Conservation (phyloP, 2,329 filamentous ascomycete species). For the Colletotrichum chlorophyti region DNA sequence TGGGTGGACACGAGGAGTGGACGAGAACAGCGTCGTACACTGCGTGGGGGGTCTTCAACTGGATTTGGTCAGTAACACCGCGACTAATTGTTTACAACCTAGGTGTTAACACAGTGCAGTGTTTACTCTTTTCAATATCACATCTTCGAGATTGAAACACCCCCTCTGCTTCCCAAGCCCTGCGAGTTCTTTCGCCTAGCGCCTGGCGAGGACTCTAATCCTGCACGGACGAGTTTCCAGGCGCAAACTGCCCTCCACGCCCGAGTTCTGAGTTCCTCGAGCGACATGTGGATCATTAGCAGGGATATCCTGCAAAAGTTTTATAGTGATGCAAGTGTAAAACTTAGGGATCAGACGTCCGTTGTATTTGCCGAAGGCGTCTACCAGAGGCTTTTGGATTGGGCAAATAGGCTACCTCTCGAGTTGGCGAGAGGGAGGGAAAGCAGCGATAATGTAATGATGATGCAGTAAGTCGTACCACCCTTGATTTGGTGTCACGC, state of each 20-base stretch:
- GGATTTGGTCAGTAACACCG: conserved; percentile 14
- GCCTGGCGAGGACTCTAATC: background rate
- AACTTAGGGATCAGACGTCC: fast-evolving
- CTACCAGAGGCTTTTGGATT: conserved; percentile 1
- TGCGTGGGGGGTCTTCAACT: conserved; percentile 38
- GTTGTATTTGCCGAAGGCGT: background rate
- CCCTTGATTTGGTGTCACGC: background rate
- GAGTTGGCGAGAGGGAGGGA: background rate
- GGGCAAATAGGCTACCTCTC: background rate
- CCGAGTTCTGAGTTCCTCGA: background rate
- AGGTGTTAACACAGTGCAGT: background rate
- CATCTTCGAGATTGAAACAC: conserved; percentile 7
- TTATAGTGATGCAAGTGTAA: background rate
- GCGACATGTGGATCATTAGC: conserved; percentile 5
- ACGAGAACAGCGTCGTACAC: conserved; percentile 31
- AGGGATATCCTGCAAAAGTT: background rate
- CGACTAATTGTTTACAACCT: no score
- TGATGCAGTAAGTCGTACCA: conserved; percentile 7
- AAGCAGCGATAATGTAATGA: background rate
- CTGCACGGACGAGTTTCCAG: no score
- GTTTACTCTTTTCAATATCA: conserved; percentile 6
- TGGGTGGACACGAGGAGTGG: background rate
- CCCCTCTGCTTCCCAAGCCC: conserved; percentile 8
- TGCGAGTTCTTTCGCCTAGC: background rate
- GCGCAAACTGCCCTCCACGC: background rate